Evolutionary conservation across 176 grass and related monocot genomes (phyloP).

Genomic region (Calamus simplicifolius): DNA sequence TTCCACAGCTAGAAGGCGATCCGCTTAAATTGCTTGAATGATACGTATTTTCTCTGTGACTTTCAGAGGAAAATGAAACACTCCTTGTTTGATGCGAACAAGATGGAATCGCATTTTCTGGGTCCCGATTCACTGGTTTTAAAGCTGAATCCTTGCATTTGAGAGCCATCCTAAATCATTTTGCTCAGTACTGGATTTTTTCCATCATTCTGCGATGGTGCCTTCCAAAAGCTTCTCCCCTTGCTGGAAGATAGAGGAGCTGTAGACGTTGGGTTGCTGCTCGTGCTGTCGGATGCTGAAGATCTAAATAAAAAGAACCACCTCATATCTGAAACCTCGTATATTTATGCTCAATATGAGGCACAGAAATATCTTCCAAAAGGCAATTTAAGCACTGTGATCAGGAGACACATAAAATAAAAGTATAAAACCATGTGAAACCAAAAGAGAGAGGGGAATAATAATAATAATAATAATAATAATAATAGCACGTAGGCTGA

Average conservation of each 20-base stretch:
- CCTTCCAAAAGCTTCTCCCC: background rate
- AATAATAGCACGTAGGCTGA: too few relatives aligned
- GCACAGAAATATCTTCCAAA: too few relatives aligned
- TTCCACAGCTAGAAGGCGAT: slow-evolving; percentile 1
- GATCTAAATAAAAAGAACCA: slow-evolving; percentile 64
- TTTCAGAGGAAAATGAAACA: slow-evolving; percentile 43
- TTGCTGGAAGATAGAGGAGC: slow-evolving; percentile 10
- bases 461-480: too few relatives aligned
- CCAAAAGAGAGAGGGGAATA: too few relatives aligned
- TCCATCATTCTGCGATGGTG: slow-evolving; percentile 5
- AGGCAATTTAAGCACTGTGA: too few relatives aligned
- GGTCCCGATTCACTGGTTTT: slow-evolving; percentile 24
- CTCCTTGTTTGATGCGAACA: slow-evolving; percentile 40
- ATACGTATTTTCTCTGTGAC: slow-evolving; percentile 5
- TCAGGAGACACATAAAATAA: too few relatives aligned
- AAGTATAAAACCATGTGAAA: too few relatives aligned
- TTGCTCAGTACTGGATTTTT: slow-evolving; percentile 13
- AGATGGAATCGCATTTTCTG: slow-evolving; percentile 23
- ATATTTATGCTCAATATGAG: too few relatives aligned
- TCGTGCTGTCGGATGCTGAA: slow-evolving; percentile 30
- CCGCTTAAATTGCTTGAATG: background rate
- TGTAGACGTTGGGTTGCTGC: background rate
- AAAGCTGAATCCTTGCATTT: slow-evolving; percentile 19
- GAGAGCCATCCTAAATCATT: slow-evolving; percentile 8
- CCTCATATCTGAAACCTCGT: slow-evolving; percentile 28